Conservation (phyloP, 2,329 filamentous ascomycete genomes). For the Tolypocladium nubicola region DNA sequence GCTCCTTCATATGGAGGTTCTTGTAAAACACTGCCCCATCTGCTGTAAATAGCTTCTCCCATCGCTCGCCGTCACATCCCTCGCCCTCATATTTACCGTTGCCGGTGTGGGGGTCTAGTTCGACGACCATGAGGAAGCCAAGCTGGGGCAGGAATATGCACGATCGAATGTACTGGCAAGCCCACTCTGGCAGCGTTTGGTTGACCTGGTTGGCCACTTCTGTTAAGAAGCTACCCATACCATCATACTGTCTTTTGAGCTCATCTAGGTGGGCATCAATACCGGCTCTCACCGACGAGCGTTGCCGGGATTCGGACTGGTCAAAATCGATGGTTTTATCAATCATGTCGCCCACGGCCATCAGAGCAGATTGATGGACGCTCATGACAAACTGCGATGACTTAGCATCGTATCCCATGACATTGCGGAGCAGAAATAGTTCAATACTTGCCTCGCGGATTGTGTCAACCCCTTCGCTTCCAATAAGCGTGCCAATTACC, state of each 20-base stretch:
- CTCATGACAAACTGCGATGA: slow-evolving; percentile 40
- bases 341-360: slow-evolving; percentile 59
- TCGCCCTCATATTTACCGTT: slow-evolving; percentile 54
- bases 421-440: background rate
- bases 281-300: slow-evolving; percentile 62
- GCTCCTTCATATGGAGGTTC: slow-evolving; percentile 65
- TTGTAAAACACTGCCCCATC: slow-evolving; percentile 75
- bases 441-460: slow-evolving; percentile 24
- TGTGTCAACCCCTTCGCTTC: slow-evolving; percentile 8
- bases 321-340: slow-evolving; percentile 72
- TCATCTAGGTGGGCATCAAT: slow-evolving; percentile 67
- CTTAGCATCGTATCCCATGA: background rate
- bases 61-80: slow-evolving; percentile 43
- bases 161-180: slow-evolving; percentile 45
- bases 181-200: slow-evolving; percentile 49
- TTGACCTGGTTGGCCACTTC: slow-evolving; percentile 56
- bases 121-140: slow-evolving; percentile 76
- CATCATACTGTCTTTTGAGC: slow-evolving; percentile 67
- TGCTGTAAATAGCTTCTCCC: slow-evolving; percentile 70
- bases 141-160: slow-evolving; percentile 89
- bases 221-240: slow-evolving; percentile 63
- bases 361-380: slow-evolving; percentile 48
- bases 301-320: slow-evolving; percentile 57
- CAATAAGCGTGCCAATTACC: slow-evolving; percentile 26
- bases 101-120: slow-evolving; percentile 37